phyloP scores from a whole-genome alignment of 2,329 filamentous ascomycete genomes.

The Phialemoniopsis sp. region DNA sequence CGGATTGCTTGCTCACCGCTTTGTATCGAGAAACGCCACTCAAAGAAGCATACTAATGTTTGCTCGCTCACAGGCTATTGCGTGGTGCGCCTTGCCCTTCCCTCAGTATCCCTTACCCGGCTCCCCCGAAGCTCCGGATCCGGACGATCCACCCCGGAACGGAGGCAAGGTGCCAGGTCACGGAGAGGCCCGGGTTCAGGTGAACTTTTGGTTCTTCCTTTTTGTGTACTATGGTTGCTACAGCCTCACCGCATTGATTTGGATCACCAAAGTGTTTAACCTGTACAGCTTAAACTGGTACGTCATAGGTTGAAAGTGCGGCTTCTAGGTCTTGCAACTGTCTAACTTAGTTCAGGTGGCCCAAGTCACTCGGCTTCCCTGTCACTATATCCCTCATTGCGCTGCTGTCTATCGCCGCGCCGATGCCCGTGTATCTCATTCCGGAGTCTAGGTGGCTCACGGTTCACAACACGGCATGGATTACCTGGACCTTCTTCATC shows the following conservation, averaged over 20 bases:
- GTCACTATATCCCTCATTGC: constrained; percentile 60
- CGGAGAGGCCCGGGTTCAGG: constrained; percentile 57
- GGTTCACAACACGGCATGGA: constrained; percentile 63
- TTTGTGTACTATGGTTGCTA: constrained; percentile 68
- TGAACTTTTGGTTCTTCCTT: constrained; percentile 71
- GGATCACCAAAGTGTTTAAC: constrained; percentile 71
- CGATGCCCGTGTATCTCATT: constrained; percentile 56
- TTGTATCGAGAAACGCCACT: not conserved
- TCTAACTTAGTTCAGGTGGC: constrained; percentile 42
- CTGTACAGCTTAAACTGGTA: constrained; percentile 66
- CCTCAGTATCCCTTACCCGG: constrained; percentile 54
- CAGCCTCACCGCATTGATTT: constrained; percentile 62
- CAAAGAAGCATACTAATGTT: too few relatives aligned
- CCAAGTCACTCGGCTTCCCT: constrained; percentile 58
- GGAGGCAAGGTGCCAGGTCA: constrained; percentile 52
- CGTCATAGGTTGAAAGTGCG: not conserved
- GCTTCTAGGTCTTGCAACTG: not conserved
- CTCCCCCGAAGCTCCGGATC: constrained; percentile 20
- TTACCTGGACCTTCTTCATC: constrained; percentile 65
- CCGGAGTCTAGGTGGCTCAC: constrained; percentile 50
- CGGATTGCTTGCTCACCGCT: not conserved
- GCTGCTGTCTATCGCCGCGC: constrained; percentile 52
- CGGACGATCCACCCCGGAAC: constrained; percentile 10
- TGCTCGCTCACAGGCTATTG: constrained; percentile 41
- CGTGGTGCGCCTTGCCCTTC: constrained; percentile 63